Conservation (phyloP, 2,329 filamentous ascomycete species). For the Stagonosporopsis vannaccii region DNA sequence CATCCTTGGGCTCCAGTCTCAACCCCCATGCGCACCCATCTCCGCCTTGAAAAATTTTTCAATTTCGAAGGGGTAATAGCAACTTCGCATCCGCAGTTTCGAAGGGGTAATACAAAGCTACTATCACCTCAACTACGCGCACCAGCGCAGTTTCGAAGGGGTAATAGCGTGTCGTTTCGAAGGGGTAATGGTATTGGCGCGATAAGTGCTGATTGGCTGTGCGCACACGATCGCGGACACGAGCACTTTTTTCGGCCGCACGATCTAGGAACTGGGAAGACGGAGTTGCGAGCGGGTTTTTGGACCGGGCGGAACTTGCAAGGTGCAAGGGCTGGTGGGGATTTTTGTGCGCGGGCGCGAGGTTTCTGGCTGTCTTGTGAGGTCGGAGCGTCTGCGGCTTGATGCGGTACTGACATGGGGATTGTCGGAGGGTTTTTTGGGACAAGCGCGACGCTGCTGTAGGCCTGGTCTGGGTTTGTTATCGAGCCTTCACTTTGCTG, state of each 20-base stretch:
- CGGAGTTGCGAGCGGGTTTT: not conserved
- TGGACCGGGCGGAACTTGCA: not conserved
- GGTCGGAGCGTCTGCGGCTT: not conserved
- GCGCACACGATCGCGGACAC: not conserved
- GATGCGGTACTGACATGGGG: constrained; percentile 9
- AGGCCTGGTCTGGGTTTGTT: not conserved
- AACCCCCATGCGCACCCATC: constrained; percentile 10
- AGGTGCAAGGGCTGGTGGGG: not conserved
- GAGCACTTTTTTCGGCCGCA: not conserved
- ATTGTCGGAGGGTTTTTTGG: constrained; percentile 3
- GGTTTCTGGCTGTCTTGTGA: not conserved
- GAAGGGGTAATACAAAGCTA: constrained; percentile 16
- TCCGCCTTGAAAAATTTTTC: constrained; percentile 43
- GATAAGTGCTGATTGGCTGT: constrained; percentile 19
- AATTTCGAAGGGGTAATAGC: constrained; percentile 49
- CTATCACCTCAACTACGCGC: too few species aligned
- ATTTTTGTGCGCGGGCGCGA: not conserved
- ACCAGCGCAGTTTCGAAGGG: constrained; percentile 20
- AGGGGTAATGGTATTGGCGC: constrained; percentile 20
- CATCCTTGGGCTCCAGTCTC: too few species aligned
- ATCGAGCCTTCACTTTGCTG: constrained; percentile 13
- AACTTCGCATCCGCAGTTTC: constrained; percentile 1
- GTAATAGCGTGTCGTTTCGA: constrained; percentile 40
- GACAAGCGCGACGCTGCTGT: constrained; percentile 5
- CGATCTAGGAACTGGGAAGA: not conserved